Evolutionary conservation across 164 flowering plant species (phyloP).

Genomic region (Amborella trichopoda): DNA sequence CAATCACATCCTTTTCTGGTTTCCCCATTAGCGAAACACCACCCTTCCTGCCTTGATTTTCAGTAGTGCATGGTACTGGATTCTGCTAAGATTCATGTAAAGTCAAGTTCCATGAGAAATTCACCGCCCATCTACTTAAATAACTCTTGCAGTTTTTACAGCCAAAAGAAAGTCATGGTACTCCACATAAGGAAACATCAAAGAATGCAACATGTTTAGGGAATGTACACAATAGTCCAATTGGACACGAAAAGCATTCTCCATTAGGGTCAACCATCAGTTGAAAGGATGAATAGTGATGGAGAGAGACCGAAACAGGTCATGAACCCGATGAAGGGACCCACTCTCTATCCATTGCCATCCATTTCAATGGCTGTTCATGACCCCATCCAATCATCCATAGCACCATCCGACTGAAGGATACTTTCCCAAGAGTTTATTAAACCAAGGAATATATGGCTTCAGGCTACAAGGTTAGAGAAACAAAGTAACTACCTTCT

Average conservation of each 20-base stretch:
- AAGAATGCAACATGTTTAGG: background rate
- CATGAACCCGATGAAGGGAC: too few species aligned
- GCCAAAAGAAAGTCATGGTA: slow-evolving; percentile 1
- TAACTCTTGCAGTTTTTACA: background rate
- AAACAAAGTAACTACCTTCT: background rate
- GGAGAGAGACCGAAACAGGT: too few species aligned
- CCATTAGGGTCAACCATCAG: too few species aligned
- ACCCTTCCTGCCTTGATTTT: slow-evolving; percentile 4
- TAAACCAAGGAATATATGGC: too few species aligned
- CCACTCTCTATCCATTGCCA: too few species aligned
- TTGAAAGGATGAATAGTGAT: too few species aligned
- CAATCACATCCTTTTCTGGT: slow-evolving; percentile 5
- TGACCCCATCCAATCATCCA: too few species aligned
- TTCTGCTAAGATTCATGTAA: slow-evolving; percentile 10
- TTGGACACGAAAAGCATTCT: background rate
- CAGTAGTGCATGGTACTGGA: slow-evolving; percentile 4
- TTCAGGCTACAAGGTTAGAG: too few species aligned
- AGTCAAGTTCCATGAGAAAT: too few species aligned
- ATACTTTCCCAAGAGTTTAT: too few species aligned
- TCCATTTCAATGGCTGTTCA: too few species aligned
- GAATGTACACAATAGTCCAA: background rate
- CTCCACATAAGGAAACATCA: slow-evolving; percentile 1
- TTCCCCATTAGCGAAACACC: slow-evolving; percentile 3
- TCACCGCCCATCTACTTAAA: background rate
- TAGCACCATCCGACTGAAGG: too few species aligned